A percentile compares a stretch with the other conserved stretches of the same genome.
Conservation (phyloP, 78 protist species). For the Bigelowiella natans region DNA sequence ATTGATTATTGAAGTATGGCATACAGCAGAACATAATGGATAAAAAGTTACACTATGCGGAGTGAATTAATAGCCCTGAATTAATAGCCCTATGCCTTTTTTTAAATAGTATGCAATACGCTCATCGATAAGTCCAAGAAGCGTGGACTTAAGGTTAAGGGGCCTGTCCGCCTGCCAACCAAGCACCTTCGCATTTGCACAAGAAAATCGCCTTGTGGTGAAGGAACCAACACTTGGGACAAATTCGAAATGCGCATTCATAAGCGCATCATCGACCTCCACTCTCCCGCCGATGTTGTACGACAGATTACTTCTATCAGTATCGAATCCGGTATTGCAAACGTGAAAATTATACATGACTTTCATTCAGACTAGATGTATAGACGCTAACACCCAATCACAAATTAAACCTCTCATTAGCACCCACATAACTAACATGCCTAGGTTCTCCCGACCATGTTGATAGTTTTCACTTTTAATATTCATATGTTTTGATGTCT, state of each 20-base stretch:
- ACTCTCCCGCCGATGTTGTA: slow-evolving; percentile 76
- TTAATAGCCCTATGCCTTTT: not conserved
- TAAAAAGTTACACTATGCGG: too few relatives aligned
- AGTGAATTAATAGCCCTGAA: not conserved
- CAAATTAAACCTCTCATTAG: not conserved
- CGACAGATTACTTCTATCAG: slow-evolving; percentile 76
- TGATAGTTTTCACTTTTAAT: not conserved
- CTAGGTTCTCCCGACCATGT: not conserved
- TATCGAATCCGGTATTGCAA: slow-evolving; percentile 62
- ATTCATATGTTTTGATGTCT: not conserved
- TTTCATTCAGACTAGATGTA: not conserved
- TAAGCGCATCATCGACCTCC: slow-evolving; percentile 98
- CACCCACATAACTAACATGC: not conserved
- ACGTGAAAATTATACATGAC: not conserved
- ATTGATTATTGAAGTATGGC: not conserved
- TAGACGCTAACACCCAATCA: not conserved
- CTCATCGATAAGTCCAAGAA: not conserved
- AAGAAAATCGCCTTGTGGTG: slow-evolving; percentile 99
- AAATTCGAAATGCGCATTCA: slow-evolving; percentile 97
- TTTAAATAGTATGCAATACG: not conserved
- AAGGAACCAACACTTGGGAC: slow-evolving; percentile 99
- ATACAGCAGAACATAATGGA: too few relatives aligned
- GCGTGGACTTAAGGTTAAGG: slow-evolving; percentile 45
- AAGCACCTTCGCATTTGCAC: slow-evolving; percentile 88
- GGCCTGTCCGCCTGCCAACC: slow-evolving; percentile 99